Evolutionary conservation across 805 yeast genomes (phyloP).

Genomic region (Aciculoconidium aculeatum): DNA sequence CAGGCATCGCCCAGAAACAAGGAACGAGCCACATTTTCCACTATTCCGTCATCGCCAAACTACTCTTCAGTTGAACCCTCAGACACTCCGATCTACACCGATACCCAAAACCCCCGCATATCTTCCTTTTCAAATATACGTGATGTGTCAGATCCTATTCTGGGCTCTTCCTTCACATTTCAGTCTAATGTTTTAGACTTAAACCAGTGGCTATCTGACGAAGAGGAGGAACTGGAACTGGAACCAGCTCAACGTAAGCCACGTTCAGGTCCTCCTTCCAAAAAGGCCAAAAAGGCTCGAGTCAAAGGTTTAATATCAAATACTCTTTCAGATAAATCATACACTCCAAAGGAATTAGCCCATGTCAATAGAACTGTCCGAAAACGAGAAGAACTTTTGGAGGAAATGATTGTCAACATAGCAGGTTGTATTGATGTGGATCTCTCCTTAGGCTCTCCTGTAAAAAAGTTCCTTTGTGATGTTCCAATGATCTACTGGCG

Average conservation of each 20-base stretch:
- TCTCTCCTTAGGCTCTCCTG: constrained; percentile 10
- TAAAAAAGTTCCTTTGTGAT: constrained; percentile 17
- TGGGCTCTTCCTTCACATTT: too few relatives aligned
- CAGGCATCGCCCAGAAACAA: too few relatives aligned
- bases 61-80: too few relatives aligned
- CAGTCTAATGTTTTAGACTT: constrained; percentile 14
- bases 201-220: constrained; percentile 19
- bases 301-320: constrained; percentile 7
- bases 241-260: constrained; percentile 3
- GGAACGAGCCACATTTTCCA: too few relatives aligned
- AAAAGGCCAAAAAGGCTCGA: constrained; percentile 1
- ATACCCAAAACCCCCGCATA: too few relatives aligned
- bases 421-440: not conserved
- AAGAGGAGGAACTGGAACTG: constrained; percentile 5
- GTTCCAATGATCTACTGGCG: constrained; percentile 49
- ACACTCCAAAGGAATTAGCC: constrained; percentile 24
- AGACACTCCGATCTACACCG: too few relatives aligned
- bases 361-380: constrained; percentile 33
- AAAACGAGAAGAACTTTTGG: constrained; percentile 44
- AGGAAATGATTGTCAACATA: constrained; percentile 40
- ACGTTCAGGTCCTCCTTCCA: constrained; percentile 2
- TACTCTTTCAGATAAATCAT: too few relatives aligned
- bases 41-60: too few relatives aligned
- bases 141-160: constrained; percentile 1
- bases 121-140: not conserved